Base-by-base conservation (phyloP, 2,329 filamentous ascomycete species). In the Xylariales sp. region DNA sequence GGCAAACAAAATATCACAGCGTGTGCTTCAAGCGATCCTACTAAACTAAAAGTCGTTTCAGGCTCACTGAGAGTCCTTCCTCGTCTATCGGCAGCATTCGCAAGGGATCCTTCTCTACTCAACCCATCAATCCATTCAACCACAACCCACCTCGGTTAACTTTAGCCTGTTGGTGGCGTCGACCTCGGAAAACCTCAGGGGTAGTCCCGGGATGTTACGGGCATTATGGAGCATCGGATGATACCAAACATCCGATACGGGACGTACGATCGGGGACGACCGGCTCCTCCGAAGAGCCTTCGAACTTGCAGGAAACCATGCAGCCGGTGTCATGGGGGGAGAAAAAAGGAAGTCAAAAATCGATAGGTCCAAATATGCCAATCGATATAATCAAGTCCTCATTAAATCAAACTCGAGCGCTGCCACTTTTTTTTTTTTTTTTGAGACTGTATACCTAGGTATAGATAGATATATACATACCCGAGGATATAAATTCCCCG, bases 191-290 rank as follows among this genome's bases (percentile, higher is more conserved):
- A 60, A 34, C 23, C 28, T 45, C 45, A 23, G 55, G 55, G 56
- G 23, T 34, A 43, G 63, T 41, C 56, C 56, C 56, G 65, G 57
- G 39, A 65, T 62, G 46, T 65, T 54, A 61, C 52, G 65, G 65
- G 16, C 36, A 18, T 52, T 46, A 60, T 52, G 43, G n/a, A 28
- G 55, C 50, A 52, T 67, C 65, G 65, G 65, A 64, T 36, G 57
- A 65, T 68, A 53, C 49, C 23, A 52, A 68, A 65, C 65, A 68
- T 65, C 62, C 57, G 65, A 68, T 49, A 54, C 57, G 65, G 62
- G 48, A 62, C 57, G 28, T 32, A 34, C 23, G 23, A 59, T 58
- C 65, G 62, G 62, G 39, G 49, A 30, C 18, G 52, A 43, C 56
- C 65, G 62, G 56, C 36, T 56, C 46, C 53, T 39, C 39, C 12